Evolutionary conservation across 805 yeast species (phyloP).

Genomic region (Candida wancherniae): DNA sequence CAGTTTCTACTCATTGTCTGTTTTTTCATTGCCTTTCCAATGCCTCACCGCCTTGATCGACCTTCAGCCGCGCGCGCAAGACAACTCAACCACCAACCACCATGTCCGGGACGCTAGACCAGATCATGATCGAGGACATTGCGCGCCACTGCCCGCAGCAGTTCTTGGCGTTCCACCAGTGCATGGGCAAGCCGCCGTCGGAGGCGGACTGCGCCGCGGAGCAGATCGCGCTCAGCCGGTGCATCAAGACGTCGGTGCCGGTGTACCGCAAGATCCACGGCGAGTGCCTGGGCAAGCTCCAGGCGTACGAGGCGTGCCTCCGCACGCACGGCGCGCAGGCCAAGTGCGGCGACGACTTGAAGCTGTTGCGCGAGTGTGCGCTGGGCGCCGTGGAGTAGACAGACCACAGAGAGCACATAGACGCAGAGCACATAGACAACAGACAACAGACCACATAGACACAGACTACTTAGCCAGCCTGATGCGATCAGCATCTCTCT

Average conservation of each 20-base stretch:
- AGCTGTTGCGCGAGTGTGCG: slow-evolving; percentile 63
- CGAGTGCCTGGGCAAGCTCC: slow-evolving; percentile 53
- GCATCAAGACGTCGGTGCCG: slow-evolving; percentile 65
- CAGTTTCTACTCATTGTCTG: too few relatives aligned
- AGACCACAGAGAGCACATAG: too few relatives aligned
- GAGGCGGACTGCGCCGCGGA: slow-evolving; percentile 48
- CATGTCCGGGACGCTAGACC: slow-evolving; percentile 45
- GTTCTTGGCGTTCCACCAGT: slow-evolving; percentile 68
- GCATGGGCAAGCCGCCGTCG: slow-evolving; percentile 56
- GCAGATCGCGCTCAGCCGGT: slow-evolving; percentile 54
- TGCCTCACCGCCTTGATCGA: too few relatives aligned
- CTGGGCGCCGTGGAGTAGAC: slow-evolving; percentile 16
- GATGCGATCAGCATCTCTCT: too few relatives aligned
- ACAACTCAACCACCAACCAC: neutral
- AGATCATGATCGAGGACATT: slow-evolving; percentile 70
- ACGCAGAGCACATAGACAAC: too few relatives aligned
- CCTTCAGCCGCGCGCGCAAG: too few relatives aligned
- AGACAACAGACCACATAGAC: too few relatives aligned
- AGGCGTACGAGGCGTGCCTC: slow-evolving; percentile 64
- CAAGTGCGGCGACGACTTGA: slow-evolving; percentile 51
- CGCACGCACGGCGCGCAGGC: slow-evolving; percentile 40
- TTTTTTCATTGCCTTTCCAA: too few relatives aligned
- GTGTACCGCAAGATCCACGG: slow-evolving; percentile 64
- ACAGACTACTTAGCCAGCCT: too few relatives aligned
- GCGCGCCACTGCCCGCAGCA: slow-evolving; percentile 72